Percentiles rank a stretch among this genome's conserved stretches.
Conservation (phyloP, 345 rosid species). For the Pugionium dolabratum region DNA sequence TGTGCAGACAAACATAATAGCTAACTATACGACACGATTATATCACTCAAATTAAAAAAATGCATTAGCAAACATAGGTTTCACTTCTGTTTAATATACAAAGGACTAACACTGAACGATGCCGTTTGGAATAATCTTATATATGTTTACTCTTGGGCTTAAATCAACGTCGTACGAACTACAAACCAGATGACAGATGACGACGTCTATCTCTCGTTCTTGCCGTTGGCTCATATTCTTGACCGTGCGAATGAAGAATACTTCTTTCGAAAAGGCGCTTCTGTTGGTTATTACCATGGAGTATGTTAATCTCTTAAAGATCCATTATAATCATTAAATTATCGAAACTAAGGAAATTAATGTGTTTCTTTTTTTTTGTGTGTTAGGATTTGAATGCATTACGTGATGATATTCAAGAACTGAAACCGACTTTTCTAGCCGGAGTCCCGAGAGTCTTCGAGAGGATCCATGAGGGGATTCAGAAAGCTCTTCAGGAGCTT, state of each 20-base stretch:
- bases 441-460: slow-evolving; percentile 97
- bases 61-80: too few species aligned
- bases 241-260: slow-evolving; percentile 88
- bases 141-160: neutral
- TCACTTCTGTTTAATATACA: too few species aligned
- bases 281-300: slow-evolving; percentile 95
- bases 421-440: slow-evolving; percentile 86
- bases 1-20: too few species aligned
- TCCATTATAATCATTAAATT: too few species aligned
- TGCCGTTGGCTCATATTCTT: slow-evolving; percentile 92
- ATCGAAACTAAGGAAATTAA: neutral
- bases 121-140: too few species aligned
- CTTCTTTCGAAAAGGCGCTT: slow-evolving; percentile 85
- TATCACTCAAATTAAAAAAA: too few species aligned
- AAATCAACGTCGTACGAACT: neutral
- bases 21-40: slow-evolving; percentile 2
- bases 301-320: slow-evolving; percentile 43
- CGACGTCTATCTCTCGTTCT: slow-evolving; percentile 89
- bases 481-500: slow-evolving; percentile 67
- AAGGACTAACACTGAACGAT: too few species aligned
- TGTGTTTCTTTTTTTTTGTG: slow-evolving; percentile 19
- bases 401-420: slow-evolving; percentile 77
- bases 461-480: slow-evolving; percentile 76
- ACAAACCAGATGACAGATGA: slow-evolving; percentile 68
- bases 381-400: slow-evolving; percentile 74